Base-by-base conservation (phyloP, 345 rosid genomes). In the Salix brachista region DNA sequence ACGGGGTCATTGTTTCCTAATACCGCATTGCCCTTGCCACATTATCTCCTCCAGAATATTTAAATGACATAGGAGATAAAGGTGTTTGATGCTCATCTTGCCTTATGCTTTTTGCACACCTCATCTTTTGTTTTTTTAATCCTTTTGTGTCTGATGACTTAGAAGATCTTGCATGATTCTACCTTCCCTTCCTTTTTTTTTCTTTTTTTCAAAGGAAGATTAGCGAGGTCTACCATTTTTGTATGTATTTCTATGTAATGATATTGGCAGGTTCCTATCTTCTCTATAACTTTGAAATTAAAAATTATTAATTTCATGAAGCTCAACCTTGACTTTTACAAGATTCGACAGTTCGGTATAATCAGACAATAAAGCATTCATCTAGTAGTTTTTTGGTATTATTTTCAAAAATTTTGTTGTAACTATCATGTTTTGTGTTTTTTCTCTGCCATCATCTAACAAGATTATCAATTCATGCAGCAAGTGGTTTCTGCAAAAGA, bases 401-500 rank as follows among this genome's bases (percentile, higher is more conserved):
- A 1, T 66, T 70, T 60, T 62, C 42, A 30, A 39, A 8, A 28
- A 19, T 46, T 28, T 73, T 1, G 28, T 16, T 78, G 67, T 21
- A 32, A 18, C 34, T 44, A 36, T 48, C 46, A 50, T 66, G 44
- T 30, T 42, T 4, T 4, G 21, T 34, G 5, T 32, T 48, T 10
- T 25, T 75, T n/a, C 54, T 11, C 25, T 8, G 50, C 46, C 71
- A 41, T 82, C 73, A 16, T 73, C 50, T 82, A 62, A 67, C 78
- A 48, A 77, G 71, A 39, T 78, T 81, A 30, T 71, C 58, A n/a
- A 48, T 46, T 65, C 46, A 30, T 85, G 84, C 97, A 96, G 98
- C 86, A 96, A 94, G 83, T 93, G 99, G 99, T 90, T 91, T 85
- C 87, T 94, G 81, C 86, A 96, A 83, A 93, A 92, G 89, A 82